A percentile compares a stretch with the other conserved stretches of the same genome.
Conservation (phyloP, 2,329 filamentous ascomycete genomes). For the Paracoccidioides brasiliensis region DNA sequence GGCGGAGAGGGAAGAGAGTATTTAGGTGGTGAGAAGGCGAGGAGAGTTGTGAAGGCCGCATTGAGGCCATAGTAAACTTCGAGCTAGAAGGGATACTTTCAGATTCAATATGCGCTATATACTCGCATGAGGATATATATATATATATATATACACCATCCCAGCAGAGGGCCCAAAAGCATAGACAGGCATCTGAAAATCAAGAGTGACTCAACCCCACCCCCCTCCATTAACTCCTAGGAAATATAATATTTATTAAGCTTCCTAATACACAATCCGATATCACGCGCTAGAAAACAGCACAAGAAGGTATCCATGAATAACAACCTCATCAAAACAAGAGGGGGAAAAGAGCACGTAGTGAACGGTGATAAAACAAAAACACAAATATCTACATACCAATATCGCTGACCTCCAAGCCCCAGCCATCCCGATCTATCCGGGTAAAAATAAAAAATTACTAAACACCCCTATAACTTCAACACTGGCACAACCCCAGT, state of each 20-base stretch:
- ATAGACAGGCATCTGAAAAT: no score
- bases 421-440: neutral
- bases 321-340: no score
- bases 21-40: constrained; percentile 28
- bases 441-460: neutral
- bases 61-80: neutral
- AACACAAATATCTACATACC: neutral
- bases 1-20: constrained; percentile 29
- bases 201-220: no score
- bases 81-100: neutral
- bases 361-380: neutral
- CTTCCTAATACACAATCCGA: no score
- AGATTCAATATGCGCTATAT: neutral
- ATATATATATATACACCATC: neutral
- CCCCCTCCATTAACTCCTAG: no score
- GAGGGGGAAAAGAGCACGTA: neutral
- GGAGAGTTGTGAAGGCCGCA: constrained; percentile 21
- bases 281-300: no score
- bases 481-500: constrained; percentile 44
- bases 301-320: no score
- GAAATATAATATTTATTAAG: no score
- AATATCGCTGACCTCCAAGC: neutral
- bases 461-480: constrained; percentile 17
- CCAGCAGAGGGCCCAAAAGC: no score
- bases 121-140: neutral